Conservation (phyloP, 192 early-diverging fungal species). For the Linnemannia hyalina region DNA sequence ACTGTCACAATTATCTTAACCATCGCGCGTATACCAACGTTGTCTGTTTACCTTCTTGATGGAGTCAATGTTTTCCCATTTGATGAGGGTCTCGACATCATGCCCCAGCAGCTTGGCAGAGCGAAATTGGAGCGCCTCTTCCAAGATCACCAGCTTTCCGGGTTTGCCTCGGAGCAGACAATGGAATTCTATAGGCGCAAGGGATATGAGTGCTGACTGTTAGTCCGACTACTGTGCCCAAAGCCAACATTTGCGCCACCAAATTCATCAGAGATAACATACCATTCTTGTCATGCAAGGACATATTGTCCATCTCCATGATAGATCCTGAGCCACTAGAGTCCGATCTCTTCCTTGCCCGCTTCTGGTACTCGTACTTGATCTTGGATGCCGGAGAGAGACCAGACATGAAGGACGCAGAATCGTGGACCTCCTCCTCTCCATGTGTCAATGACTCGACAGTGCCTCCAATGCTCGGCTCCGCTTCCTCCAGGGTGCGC, state of each 20-base stretch:
- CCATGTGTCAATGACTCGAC: not conserved
- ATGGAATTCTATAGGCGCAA: constrained; percentile 33
- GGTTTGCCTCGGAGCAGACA: constrained; percentile 53
- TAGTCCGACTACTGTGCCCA: not conserved
- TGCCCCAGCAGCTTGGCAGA: constrained; percentile 40
- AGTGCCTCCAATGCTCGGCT: not conserved
- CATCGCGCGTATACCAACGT: not conserved
- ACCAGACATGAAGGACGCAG: constrained; percentile 4
- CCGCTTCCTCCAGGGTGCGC: not conserved
- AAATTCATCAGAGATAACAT: not conserved
- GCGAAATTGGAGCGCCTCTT: constrained; percentile 46
- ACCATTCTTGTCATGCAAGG: not conserved
- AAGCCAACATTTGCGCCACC: not conserved
- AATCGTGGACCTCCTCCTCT: constrained; percentile 11
- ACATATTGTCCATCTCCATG: not conserved
- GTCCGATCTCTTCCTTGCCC: constrained; percentile 8
- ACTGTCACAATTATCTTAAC: not conserved
- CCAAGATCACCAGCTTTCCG: constrained; percentile 45
- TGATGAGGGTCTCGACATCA: constrained; percentile 25
- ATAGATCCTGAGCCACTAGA: constrained; percentile 6
- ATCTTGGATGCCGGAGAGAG: constrained; percentile 34
- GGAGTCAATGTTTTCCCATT: constrained; percentile 39
- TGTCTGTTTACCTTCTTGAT: constrained; percentile 36
- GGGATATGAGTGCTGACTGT: not conserved
- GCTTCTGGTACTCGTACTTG: constrained; percentile 46